Base-by-base conservation (phyloP, 2,329 filamentous ascomycete genomes). In the Xenoacremonium recifei region DNA sequence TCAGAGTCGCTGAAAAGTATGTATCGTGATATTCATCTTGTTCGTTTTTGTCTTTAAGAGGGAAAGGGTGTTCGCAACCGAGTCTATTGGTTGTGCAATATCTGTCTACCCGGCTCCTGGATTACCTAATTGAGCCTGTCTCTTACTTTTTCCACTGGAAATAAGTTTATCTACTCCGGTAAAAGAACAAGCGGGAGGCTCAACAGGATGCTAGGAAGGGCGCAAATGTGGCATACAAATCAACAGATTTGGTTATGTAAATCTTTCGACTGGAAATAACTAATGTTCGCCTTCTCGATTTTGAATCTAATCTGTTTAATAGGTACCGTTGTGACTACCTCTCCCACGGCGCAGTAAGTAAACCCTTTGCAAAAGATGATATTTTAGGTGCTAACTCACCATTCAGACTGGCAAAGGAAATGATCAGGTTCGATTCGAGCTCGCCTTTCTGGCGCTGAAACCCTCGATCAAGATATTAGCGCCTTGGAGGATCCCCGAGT, bases 401-500 rank as follows among this genome's bases (percentile, higher is more conserved):
- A 4, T 29, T 23, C 11, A 23, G 16, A n/a, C 5, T 29, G 20
- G 34, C 36, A 35, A 44, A 10, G 12, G 15, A 13, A 23, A 30
- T n/a, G n/a, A n/a, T n/a, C n/a, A n/a, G 62, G 64, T 69, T 12
- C 49, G 67, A 5, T 70, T 69, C 53, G 65, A 68, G 42, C 47
- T 68, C 2, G 64, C 64, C 9, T 67, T 53, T n/a, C 37, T 17
- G 15, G 35, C 45, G 2, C 29, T 80, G 35, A 73, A 85, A 66
- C 82, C 80, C 32, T 69, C 68, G 47, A 84, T 87, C 67, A 80
- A 84, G 67, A 77, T 88, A 60, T 84, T 89, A 60, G 84, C 84
- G n/a, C 85, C 85, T 21, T 89, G 85, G 85, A 70, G 85, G 53
- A 67, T 84, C 48, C 81, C 83, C 29, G 75, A 77, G 59, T 88